phyloP scores from a whole-genome alignment of 129 eudicot species.

The Helichrysum umbraculigerum region DNA sequence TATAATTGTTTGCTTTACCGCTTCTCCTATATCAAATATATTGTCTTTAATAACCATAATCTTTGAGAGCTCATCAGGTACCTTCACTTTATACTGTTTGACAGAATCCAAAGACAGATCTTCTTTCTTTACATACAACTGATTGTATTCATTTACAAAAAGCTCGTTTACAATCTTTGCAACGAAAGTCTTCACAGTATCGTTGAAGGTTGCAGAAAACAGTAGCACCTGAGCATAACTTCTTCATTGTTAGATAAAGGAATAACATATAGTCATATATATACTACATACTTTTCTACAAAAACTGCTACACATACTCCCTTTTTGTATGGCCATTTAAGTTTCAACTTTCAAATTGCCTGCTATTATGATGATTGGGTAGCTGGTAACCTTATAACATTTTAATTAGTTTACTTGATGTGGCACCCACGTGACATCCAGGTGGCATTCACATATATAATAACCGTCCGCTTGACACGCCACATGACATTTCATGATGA shows the following conservation, averaged over 20 bases:
- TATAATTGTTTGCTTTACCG: slow-evolving; percentile 10
- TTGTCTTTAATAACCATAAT: slow-evolving; percentile 12
- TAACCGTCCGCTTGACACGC: not conserved
- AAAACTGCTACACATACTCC: not conserved
- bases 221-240: not conserved
- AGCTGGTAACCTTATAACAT: not conserved
- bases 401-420: not conserved
- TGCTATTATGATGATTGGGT: not conserved
- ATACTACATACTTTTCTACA: too few relatives aligned
- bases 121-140: slow-evolving; percentile 13
- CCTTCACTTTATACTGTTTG: slow-evolving; percentile 19
- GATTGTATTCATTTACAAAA: slow-evolving; percentile 25
- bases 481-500: not conserved
- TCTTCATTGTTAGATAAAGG: not conserved
- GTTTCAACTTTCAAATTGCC: not conserved
- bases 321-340: not conserved
- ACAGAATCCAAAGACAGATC: slow-evolving; percentile 20
- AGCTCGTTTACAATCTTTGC: slow-evolving; percentile 42
- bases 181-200: slow-evolving; percentile 41
- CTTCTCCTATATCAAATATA: not conserved
- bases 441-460: not conserved
- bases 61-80: slow-evolving; percentile 13
- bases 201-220: slow-evolving; percentile 68
- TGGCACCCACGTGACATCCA: not conserved
- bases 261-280: not conserved